These are phyloP conservation scores for Cladosporium sp. DNA, from an alignment of 2,329 filamentous ascomycete genomes.

Conservation along the genomic window DNA sequence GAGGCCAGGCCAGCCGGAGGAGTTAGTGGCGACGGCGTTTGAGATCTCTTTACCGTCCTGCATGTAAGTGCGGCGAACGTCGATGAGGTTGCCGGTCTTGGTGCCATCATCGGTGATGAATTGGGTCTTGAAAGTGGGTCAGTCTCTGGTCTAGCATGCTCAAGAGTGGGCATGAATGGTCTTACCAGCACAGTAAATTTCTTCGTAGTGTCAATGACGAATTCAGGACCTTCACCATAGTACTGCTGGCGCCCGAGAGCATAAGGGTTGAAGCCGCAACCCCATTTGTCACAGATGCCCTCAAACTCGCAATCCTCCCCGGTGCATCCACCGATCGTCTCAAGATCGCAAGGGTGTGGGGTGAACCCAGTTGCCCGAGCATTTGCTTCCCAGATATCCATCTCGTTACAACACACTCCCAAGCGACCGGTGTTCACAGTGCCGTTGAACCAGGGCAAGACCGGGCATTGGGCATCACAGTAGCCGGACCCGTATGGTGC, in stretches of 20 bases:
- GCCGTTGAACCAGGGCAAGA: constrained; percentile 11
- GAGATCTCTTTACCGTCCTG: constrained; percentile 57
- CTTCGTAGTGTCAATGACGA: constrained; percentile 54
- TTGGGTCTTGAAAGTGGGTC: constrained; percentile 51
- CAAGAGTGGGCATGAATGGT: background rate
- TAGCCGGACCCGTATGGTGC: constrained; percentile 57
- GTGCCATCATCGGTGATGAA: constrained; percentile 52
- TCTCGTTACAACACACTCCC: constrained; percentile 44
- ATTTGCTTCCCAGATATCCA: constrained; percentile 65
- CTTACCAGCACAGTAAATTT: constrained; percentile 51
- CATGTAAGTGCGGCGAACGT: constrained; percentile 62
- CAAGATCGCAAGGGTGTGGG: constrained; percentile 57
- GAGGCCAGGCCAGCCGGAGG: constrained; percentile 2
- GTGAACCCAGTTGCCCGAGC: constrained; percentile 60
- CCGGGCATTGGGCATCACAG: constrained; percentile 44
- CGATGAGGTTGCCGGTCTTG: constrained; percentile 49
- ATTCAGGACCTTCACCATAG: constrained; percentile 45
- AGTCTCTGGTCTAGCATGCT: background rate
- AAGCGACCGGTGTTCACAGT: constrained; percentile 45
- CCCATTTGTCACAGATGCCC: constrained; percentile 63
- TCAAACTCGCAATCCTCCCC: constrained; percentile 54
- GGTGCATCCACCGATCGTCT: constrained; percentile 47
- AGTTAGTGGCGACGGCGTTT: constrained; percentile 41
- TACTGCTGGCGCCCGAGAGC: constrained; percentile 59
- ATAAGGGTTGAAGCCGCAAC: constrained; percentile 66